Conservation (phyloP, 1,284 basidiomycete genomes). For the Chondrostereum purpureum region DNA sequence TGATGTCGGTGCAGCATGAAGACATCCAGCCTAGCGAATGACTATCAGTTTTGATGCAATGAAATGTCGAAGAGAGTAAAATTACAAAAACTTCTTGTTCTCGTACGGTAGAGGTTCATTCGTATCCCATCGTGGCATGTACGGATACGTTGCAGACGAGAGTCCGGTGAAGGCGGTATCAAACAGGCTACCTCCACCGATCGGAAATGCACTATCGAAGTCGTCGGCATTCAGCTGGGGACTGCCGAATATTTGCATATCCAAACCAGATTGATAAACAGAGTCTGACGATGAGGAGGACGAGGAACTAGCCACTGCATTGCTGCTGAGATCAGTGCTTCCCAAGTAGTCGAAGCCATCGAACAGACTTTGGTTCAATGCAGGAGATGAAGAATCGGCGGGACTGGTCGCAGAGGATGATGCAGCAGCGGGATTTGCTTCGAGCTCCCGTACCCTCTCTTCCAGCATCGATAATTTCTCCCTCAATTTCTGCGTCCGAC, state of each 20-base stretch:
- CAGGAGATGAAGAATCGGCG: conserved; percentile 14
- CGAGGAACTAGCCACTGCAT: background rate
- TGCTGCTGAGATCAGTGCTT: background rate
- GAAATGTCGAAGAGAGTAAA: conserved; percentile 8
- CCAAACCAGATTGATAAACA: background rate
- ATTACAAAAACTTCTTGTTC: conserved; percentile 35
- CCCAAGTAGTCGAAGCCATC: background rate
- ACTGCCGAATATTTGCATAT: background rate
- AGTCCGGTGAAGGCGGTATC: conserved; percentile 16
- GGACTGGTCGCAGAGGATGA: conserved; percentile 20
- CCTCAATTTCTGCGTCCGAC: conserved; percentile 52
- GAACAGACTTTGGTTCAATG: background rate
- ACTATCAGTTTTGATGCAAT: background rate
- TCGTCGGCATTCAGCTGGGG: conserved; percentile 10
- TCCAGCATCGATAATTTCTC: conserved; percentile 51
- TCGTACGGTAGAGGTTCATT: conserved; percentile 22
- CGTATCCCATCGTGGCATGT: conserved; percentile 23
- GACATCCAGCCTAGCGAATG: conserved; percentile 38
- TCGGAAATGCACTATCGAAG: conserved; percentile 7
- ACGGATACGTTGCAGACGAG: conserved; percentile 13
- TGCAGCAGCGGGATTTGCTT: conserved; percentile 24
- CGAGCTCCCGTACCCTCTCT: conserved; percentile 47
- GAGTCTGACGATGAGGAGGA: background rate
- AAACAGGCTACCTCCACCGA: conserved; percentile 6
- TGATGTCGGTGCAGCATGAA: conserved; percentile 54